Base-by-base conservation (phyloP, 352 stramenopile species). In the Elongisporangium anandrum region DNA sequence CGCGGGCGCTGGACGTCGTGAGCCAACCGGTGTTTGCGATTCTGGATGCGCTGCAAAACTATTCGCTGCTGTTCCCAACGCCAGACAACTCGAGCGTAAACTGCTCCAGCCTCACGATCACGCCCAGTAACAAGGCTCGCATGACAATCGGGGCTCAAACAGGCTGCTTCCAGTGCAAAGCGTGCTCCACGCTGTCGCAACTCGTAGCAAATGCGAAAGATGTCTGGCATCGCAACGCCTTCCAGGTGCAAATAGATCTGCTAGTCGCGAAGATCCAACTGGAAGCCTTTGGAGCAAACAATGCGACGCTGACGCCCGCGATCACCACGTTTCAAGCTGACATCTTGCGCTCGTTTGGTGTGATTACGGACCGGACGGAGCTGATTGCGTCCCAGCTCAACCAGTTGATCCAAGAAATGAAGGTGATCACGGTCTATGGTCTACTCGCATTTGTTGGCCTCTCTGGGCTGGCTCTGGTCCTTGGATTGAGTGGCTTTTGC, bases 91-190 rank as follows among this genome's bases (percentile, higher is more conserved):
- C 63, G 0, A 57, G 70, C 4, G 34, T 45, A 9, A 61, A 82
- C 49, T 92, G 82, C 47, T 53, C 66, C 10, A 59, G 56, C 24
- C 58, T 88, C 60, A 76, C 72, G 12, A 88, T 88, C 57, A 77
- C 67, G 2, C 69, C 69, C 2, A 92, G 66, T 34, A 48, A 71
- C 15, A 54, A 58, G 1, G 70, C 68, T 26, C 75, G 80, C 38
- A 92, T 90, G 82, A 81, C 62, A 7, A 62, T 84, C 41, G 82
- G 76, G 0, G 76, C 66, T 0, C 20, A 57, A 16, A 87, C 76
- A 2, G 81, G 82, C 13, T 92, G 80, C 41, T 90, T 88, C 54
- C 72, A 66, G 20, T 92, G 82, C 53, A 84, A 87, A 54, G 69
- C 67, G 2, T 92, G 82, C 60, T 61, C 70, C 6, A 51, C 50